These are phyloP conservation scores for Podaxis carcinomalis DNA, from an alignment of 768 basidiomycete genomes.

Conservation along the genomic window DNA sequence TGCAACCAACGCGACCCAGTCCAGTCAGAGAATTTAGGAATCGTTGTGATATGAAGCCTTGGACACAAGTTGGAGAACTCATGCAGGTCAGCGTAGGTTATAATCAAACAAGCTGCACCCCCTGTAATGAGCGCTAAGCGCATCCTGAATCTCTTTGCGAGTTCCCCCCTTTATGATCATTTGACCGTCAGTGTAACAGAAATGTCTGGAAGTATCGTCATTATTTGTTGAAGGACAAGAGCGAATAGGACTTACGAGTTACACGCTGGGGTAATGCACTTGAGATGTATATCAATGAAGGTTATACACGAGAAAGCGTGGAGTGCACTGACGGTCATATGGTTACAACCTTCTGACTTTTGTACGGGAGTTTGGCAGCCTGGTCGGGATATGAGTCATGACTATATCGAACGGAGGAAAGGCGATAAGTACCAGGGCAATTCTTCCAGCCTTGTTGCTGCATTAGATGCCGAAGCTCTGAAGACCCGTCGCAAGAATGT, in stretches of 20 bases:
- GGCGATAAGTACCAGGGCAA: conserved; percentile 44
- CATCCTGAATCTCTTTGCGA: background rate
- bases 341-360: conserved; percentile 51
- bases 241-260: conserved; percentile 31
- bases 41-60: background rate
- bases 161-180: conserved; percentile 30
- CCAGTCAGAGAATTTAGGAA: background rate
- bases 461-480: conserved; percentile 20
- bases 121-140: background rate
- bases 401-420: conserved; percentile 4
- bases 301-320: background rate
- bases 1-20: background rate
- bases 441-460: conserved; percentile 23
- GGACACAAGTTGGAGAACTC: background rate
- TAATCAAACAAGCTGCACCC: conserved; percentile 7
- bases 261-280: conserved; percentile 58
- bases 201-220: conserved; percentile 29
- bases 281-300: background rate
- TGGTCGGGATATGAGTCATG: conserved; percentile 12
- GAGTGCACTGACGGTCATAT: conserved; percentile 47
- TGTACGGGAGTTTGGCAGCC: conserved; percentile 46
- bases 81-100: background rate
- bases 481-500: conserved; percentile 22
- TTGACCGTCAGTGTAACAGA: conserved; percentile 49
- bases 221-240: background rate